Conservation (phyloP, 192 early-diverging fungal genomes). For the Coemansia aciculifera region DNA sequence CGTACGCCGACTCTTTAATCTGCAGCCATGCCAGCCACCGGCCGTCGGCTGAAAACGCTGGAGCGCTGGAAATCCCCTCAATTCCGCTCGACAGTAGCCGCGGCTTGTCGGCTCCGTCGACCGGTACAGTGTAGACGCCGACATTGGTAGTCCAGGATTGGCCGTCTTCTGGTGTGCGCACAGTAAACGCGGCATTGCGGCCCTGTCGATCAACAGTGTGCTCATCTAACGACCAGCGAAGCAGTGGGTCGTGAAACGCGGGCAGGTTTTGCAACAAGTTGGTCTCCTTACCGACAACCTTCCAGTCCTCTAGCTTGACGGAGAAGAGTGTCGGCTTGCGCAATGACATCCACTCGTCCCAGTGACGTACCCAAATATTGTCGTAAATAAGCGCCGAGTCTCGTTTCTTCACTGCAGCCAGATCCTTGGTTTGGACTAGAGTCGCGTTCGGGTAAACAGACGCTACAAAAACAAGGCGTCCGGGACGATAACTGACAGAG, state of each 20-base stretch:
- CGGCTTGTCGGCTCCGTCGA: conserved; percentile 8
- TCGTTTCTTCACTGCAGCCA: conserved; percentile 11
- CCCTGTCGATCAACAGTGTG: conserved; percentile 67
- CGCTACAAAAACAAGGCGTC: conserved; percentile 19
- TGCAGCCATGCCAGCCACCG: conserved; percentile 70
- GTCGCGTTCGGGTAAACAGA: conserved; percentile 57
- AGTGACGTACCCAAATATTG: conserved; percentile 72
- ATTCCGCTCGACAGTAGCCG: conserved; percentile 52
- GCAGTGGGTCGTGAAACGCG: conserved; percentile 23
- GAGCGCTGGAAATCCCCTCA: conserved; percentile 59
- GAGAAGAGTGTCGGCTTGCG: conserved; percentile 38
- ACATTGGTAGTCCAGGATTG: conserved; percentile 68
- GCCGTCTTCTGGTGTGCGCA: conserved; percentile 57
- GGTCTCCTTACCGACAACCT: conserved; percentile 10
- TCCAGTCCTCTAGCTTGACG: not conserved
- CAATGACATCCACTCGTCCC: conserved; percentile 62
- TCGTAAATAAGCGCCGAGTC: conserved; percentile 65
- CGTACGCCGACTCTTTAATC: conserved; percentile 73
- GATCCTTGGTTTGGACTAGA: conserved; percentile 45
- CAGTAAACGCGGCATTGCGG: conserved; percentile 60
- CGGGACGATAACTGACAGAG: conserved; percentile 12
- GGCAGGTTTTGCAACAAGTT: conserved; percentile 23
- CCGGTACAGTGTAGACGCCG: conserved; percentile 57
- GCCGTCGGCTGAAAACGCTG: conserved; percentile 69
- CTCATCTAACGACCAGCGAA: conserved; percentile 53